These are phyloP conservation scores for Clarireedia homoeocarpa DNA, from an alignment of 2,329 filamentous ascomycete species.

Conservation along the genomic window DNA sequence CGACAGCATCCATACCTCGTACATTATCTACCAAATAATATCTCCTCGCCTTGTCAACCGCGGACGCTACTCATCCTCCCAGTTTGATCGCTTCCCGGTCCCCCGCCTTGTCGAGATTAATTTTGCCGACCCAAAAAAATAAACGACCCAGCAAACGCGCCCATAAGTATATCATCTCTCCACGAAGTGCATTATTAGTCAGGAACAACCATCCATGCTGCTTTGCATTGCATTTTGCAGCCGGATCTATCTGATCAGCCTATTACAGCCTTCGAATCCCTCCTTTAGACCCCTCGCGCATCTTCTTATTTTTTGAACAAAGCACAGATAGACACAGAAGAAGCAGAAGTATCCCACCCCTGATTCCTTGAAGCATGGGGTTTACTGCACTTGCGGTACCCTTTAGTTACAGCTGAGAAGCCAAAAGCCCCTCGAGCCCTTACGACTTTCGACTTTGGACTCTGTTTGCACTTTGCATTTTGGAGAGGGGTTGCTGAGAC, in stretches of 20 bases:
- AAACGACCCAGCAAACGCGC: neutral
- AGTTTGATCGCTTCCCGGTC: neutral
- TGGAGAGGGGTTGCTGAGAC: neutral
- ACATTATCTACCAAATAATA: no score
- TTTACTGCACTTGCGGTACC: neutral
- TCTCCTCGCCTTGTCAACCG: no score
- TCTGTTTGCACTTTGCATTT: neutral
- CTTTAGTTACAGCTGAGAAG: no score
- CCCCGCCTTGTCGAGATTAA: constrained; percentile 7
- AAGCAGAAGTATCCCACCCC: no score
- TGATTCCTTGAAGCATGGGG: neutral
- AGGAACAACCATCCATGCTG: constrained; percentile 2
- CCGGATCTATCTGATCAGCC: neutral
- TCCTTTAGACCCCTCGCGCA: neutral
- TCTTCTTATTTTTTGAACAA: no score
- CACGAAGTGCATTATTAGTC: neutral
- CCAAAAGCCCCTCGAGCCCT: no score
- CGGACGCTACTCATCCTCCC: no score
- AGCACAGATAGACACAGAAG: no score
- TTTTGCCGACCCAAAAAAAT: constrained; percentile 1
- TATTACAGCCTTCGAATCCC: neutral
- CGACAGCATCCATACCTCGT: no score
- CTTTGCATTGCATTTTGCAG: constrained; percentile 7
- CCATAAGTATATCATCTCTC: neutral
- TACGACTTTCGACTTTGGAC: no score